Evolutionary conservation across 2,329 filamentous ascomycete genomes (phyloP), one percentile per base, ranked within the genome.

Genomic region (Zymoseptoria tritici): DNA sequence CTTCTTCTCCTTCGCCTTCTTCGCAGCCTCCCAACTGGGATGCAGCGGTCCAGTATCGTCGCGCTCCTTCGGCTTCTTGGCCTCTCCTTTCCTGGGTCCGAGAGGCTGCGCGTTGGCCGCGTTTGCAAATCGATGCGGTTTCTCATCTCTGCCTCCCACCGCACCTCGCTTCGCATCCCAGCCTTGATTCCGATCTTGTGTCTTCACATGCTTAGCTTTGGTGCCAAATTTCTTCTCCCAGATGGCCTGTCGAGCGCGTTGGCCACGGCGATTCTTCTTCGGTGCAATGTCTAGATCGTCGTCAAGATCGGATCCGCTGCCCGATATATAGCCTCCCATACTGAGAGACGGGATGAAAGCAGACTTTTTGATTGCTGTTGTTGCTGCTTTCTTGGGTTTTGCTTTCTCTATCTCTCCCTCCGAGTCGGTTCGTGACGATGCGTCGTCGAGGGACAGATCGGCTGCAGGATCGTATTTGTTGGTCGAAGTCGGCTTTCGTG

Each of bases 161-260:
- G 84, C 84, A 9, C 84, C 85, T 31, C 78, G 74, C 60, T 82
- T 80, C 4, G 78, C 66, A 73, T 86, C 84, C 83, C 84, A 86
- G 1, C 82, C 83, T 42, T 74, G 72, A 65, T 83, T 79, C 51
- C 79, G 74, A 49, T 69, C 67, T 60, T 76, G 68, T 9, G 79
- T 78, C 51, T 85, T 72, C 2, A 86, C 54, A 68, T 91, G 89
- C 66, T 86, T 88, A 1, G 90, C 90, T 62, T 82, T 80, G 13
- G 81, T 79, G 55, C 89, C 89, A 72, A 81, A 93, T 71, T 92
- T 93, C 76, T 90, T 87, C 77, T 93, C 89, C 79, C 85, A 89
- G 60, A 94, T 88, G 22, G 85, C 83, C 70, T 89, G 88, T 8
- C 90, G 83, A n/a, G 87, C 88, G 51, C 85, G 82, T 75, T 95